Percentiles rank a stretch among this genome's conserved stretches.
Conservation (phyloP, 2,329 filamentous ascomycete species). For the Dactylonectria estremocensis region DNA sequence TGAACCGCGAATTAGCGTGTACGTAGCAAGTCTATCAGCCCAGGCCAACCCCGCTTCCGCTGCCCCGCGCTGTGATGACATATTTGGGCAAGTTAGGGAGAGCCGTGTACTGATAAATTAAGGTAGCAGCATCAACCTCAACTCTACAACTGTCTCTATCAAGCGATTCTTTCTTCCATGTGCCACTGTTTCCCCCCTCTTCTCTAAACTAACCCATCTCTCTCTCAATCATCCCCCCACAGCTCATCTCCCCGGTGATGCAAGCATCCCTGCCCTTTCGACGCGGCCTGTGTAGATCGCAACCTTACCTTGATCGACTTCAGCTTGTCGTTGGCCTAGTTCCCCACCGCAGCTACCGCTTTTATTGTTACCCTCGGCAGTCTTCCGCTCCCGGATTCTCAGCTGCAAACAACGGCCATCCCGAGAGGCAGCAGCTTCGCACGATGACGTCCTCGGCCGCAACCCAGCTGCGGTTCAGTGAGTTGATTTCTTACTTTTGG, state of each 20-base stretch:
- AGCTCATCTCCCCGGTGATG: constrained; percentile 1
- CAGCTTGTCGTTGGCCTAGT: background rate
- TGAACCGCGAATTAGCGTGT: background rate
- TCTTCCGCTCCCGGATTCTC: background rate
- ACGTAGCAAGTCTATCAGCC: background rate
- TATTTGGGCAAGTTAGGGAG: too few species aligned
- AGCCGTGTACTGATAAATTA: too few species aligned
- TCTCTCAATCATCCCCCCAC: background rate
- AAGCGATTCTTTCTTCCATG: background rate
- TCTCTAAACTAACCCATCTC: background rate
- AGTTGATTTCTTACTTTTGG: constrained; percentile 32
- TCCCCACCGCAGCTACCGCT: background rate
- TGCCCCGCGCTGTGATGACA: background rate
- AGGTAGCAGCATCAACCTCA: too few species aligned
- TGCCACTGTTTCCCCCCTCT: background rate
- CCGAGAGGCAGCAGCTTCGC: constrained; percentile 9
- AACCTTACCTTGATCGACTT: background rate
- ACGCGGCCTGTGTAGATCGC: constrained; percentile 17
- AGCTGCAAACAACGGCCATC: background rate
- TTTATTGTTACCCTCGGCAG: background rate
- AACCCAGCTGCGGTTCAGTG: constrained; percentile 53
- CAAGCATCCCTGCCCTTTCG: background rate
- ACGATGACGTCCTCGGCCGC: constrained; percentile 37
- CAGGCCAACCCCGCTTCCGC: background rate
- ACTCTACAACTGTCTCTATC: background rate